Conservation (phyloP, 768 basidiomycete genomes). For the Artomyces pyxidatus region DNA sequence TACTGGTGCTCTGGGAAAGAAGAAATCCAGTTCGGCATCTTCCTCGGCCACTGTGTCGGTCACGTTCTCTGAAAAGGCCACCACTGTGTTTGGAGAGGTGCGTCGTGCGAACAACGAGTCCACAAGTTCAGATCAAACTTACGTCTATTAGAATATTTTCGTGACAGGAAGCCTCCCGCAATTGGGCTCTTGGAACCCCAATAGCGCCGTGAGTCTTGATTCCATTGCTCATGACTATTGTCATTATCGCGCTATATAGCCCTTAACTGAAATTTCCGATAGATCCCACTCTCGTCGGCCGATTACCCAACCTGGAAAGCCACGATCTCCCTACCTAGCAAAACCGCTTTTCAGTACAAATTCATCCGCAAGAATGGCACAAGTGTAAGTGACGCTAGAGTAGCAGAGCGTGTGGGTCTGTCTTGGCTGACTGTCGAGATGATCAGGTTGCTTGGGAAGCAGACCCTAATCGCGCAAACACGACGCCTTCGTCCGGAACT, state of each 20-base stretch:
- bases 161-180: constrained; percentile 48
- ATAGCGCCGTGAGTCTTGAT: constrained; percentile 39
- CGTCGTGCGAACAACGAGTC: too few species aligned
- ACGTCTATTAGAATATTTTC: constrained; percentile 46
- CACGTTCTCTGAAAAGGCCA: constrained; percentile 43
- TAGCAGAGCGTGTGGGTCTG: constrained; percentile 27
- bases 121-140: too few species aligned
- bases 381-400: constrained; percentile 18
- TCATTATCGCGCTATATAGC: background rate
- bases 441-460: constrained; percentile 50
- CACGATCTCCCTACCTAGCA: constrained; percentile 39
- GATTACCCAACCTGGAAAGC: constrained; percentile 50
- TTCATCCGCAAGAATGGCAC: constrained; percentile 49
- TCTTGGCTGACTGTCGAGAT: background rate
- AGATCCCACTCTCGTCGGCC: constrained; percentile 46
- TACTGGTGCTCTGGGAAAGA: constrained; percentile 9
- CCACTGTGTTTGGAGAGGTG: constrained; percentile 51
- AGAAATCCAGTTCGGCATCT: background rate
- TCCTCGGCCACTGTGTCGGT: background rate
- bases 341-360: constrained; percentile 47
- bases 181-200: constrained; percentile 44
- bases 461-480: constrained; percentile 47
- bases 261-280: background rate
- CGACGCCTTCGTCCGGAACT: too few species aligned
- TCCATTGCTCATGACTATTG: background rate